Percentiles rank a stretch among this genome's conserved stretches.
Evolutionary conservation across 1,139 yeast genomes (phyloP).

Genomic region (Pichiaceae sp.): DNA sequence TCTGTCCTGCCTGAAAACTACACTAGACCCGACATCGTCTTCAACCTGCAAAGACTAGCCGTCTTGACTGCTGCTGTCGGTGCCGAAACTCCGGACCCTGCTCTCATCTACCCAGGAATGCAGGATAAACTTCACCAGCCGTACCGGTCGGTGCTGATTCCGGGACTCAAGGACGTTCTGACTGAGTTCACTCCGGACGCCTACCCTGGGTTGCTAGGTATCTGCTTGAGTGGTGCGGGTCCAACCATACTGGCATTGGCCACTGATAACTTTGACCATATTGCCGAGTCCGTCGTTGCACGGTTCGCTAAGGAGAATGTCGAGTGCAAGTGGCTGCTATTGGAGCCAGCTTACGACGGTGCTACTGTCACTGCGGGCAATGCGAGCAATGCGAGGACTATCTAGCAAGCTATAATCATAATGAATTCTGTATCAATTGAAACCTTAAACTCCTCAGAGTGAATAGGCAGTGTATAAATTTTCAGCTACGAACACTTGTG

Average conservation of each 20-base stretch:
- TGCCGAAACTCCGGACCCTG: slow-evolving; percentile 71
- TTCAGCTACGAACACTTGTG: too few species aligned
- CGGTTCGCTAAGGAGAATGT: slow-evolving; percentile 64
- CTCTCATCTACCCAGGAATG: slow-evolving; percentile 87
- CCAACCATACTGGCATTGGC: slow-evolving; percentile 95
- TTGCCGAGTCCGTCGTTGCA: slow-evolving; percentile 65
- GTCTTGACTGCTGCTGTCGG: slow-evolving; percentile 79
- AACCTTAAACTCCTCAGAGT: too few species aligned
- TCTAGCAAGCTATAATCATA: slow-evolving; percentile 14
- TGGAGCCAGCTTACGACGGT: slow-evolving; percentile 85
- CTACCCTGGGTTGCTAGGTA: slow-evolving; percentile 82
- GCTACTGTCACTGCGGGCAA: slow-evolving; percentile 42
- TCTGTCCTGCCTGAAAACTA: slow-evolving; percentile 79
- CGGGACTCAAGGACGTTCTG: slow-evolving; percentile 80
- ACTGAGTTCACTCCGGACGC: slow-evolving; percentile 74
- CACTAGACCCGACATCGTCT: slow-evolving; percentile 76
- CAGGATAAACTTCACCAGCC: slow-evolving; percentile 96
- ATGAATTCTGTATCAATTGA: neutral
- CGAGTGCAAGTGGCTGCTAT: slow-evolving; percentile 70
- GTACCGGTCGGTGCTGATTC: slow-evolving; percentile 81
- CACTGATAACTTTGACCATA: slow-evolving; percentile 75
- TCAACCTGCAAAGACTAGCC: slow-evolving; percentile 74
- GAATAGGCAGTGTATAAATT: neutral
- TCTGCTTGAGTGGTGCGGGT: slow-evolving; percentile 95
- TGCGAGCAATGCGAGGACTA: neutral